Base-by-base conservation (phyloP, 2,329 filamentous ascomycete genomes). In the Penicillium occitanis region DNA sequence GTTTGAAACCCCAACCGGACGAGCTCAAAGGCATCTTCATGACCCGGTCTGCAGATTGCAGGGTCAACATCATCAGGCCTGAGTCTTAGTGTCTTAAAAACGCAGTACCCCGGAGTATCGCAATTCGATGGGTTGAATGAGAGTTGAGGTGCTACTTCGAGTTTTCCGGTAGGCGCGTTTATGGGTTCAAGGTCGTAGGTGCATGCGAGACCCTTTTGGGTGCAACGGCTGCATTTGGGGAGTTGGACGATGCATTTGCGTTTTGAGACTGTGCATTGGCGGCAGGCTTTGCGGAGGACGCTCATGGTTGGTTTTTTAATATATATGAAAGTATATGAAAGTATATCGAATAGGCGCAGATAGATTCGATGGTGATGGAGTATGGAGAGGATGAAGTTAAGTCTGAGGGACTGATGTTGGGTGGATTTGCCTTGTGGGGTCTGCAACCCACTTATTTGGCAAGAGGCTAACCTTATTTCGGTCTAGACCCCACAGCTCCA, bases 171-270 rank as follows among this genome's bases (percentile, higher is more conserved):
- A 8, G 53, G 62, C 7, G 51, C 62, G 11, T 46, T 58, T n/a
- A 64, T n/a, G 14, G 37, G 62, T 17, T 64, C 62, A 4, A 64
- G 62, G 42, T 64, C 62, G 51, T 64, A 64, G 11, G 53, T 48
- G 14, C 62, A 64, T 22, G 51, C 11, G n/a, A 64, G 40, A 19
- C 62, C 62, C 19, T 58, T 64, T 33, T 64, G 62, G 17, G 40
- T 14, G 51, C 62, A 64, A 35, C 62, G 62, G 13, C 22, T 33
- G 62, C 62, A 64, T 58, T 57, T 64, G 22, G 62, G 62, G 8
- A 64, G 40, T 28, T 64, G 62, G 6, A 64, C 62, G 7, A 64
- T 40, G 40, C 62, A 64, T 50, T 64, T 64, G 5, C 62, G 62
- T 22, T 64, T 64, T 1, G 62, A 46, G 28, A 28, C 19, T 44